A percentile compares a stretch with the other conserved stretches of the same genome.
phyloP scores from a whole-genome alignment of 495 filamentous ascomycete species.

The Parathielavia hyrcaniae region DNA sequence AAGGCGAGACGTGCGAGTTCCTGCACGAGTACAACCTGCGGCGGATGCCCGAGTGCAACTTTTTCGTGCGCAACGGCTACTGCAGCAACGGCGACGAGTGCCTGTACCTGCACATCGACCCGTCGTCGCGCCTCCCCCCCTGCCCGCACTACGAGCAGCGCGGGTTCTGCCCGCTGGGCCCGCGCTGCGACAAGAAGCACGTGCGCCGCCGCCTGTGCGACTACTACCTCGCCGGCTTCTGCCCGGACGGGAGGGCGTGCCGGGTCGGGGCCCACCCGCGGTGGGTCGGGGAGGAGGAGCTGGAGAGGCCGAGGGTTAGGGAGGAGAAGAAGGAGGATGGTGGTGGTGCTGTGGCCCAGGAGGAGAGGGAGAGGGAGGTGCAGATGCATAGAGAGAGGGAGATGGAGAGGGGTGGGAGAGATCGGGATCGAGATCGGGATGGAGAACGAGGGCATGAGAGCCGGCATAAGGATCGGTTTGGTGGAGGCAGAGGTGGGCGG shows the following conservation, averaged over 20 bases:
- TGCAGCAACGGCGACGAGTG: conserved; percentile 97
- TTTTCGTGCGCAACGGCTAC: conserved; percentile 80
- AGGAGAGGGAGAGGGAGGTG: conserved; percentile 14
- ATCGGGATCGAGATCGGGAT: conserved; percentile 32
- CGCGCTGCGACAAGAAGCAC: conserved; percentile 79
- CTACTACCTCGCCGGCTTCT: conserved; percentile 93
- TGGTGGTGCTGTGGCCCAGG: neutral
- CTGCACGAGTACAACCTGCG: conserved; percentile 97
- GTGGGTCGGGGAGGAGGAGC: conserved; percentile 56
- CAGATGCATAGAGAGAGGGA: conserved; percentile 17
- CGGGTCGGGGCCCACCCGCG: conserved; percentile 72
- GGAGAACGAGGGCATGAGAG: conserved; percentile 24
- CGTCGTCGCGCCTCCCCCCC: conserved; percentile 67
- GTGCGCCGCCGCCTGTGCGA: conserved; percentile 67
- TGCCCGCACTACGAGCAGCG: conserved; percentile 91
- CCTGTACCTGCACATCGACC: conserved; percentile 89
- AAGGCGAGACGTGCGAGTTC: conserved; percentile 91
- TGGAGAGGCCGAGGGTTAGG: conserved; percentile 66
- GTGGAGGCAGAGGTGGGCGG: conserved; percentile 30
- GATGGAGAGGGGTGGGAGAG: conserved; percentile 20
- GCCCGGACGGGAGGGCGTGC: conserved; percentile 71
- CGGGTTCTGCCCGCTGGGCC: conserved; percentile 91
- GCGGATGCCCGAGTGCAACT: conserved; percentile 95
- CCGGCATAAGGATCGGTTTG: conserved; percentile 35
- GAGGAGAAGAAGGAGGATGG: conserved; percentile 42